Evolutionary conservation across 768 basidiomycete genomes (phyloP).

Genomic region (Mrakia gelida): DNA sequence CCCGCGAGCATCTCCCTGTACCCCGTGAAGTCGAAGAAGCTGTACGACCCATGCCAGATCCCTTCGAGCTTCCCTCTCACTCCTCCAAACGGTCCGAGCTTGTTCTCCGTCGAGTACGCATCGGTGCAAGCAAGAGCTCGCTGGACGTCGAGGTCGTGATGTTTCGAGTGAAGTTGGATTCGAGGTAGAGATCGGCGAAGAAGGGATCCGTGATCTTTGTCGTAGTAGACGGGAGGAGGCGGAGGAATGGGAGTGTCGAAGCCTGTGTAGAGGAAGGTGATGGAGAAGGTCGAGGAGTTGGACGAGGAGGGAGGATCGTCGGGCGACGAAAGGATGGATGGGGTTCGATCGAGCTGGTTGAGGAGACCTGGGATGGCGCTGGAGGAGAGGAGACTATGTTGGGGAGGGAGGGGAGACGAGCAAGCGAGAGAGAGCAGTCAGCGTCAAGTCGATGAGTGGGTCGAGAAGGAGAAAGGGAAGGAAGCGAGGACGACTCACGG

Average conservation of each 20-base stretch:
- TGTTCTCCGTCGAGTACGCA: background rate
- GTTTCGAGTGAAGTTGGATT: background rate
- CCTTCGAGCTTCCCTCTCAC: conserved; percentile 26
- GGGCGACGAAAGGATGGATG: background rate
- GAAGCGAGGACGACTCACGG: background rate
- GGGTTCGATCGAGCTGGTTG: conserved; percentile 25
- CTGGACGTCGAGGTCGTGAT: conserved; percentile 15
- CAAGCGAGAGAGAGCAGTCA: background rate
- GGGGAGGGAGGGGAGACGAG: background rate
- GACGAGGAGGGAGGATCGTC: conserved; percentile 15
- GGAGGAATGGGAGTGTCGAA: background rate
- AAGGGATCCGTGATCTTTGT: conserved; percentile 4
- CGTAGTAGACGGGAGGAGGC: conserved; percentile 8
- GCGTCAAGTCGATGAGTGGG: too few species aligned
- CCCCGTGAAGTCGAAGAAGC: conserved; percentile 20
- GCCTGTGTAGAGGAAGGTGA: conserved; percentile 22
- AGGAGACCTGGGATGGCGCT: conserved; percentile 12
- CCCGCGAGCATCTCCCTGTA: conserved; percentile 28
- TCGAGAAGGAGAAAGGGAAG: background rate
- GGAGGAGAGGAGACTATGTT: background rate
- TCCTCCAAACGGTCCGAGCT: conserved; percentile 9
- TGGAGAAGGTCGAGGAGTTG: conserved; percentile 16
- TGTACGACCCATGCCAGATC: conserved; percentile 14
- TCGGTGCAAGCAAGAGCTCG: conserved; percentile 10
- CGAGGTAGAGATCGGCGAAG: conserved; percentile 17